Conservation (phyloP, 768 basidiomycete genomes). For the Neoboletus subvelutipes region DNA sequence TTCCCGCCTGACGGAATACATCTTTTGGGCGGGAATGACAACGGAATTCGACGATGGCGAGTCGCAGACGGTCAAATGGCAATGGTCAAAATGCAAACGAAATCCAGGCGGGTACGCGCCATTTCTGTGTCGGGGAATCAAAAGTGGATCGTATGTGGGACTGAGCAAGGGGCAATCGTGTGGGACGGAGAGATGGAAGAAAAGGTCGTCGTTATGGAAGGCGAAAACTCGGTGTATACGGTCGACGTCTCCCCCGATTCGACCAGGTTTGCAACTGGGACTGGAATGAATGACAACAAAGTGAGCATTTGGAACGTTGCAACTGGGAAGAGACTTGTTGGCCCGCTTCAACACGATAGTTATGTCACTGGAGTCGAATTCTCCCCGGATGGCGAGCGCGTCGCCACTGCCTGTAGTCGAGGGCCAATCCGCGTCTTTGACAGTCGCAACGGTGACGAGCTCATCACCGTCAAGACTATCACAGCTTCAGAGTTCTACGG, state of each 20-base stretch:
- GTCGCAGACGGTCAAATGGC: neutral
- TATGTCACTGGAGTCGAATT: too few species aligned
- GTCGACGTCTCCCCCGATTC: too few species aligned
- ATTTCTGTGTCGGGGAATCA: neutral
- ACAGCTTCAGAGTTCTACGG: too few species aligned
- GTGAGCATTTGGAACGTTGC: neutral
- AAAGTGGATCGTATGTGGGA: neutral
- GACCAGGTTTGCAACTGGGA: neutral
- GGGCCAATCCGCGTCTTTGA: too few species aligned
- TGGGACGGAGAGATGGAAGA: neutral
- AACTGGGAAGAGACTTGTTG: neutral
- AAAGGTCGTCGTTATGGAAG: neutral
- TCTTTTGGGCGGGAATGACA: neutral
- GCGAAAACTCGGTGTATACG: accelerated
- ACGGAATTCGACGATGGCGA: neutral
- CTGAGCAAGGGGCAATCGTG: neutral
- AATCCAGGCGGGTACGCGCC: accelerated
- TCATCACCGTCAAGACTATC: too few species aligned
- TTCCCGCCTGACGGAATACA: neutral
- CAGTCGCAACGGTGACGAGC: too few species aligned
- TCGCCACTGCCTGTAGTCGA: too few species aligned
- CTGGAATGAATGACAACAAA: accelerated
- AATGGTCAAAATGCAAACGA: neutral
- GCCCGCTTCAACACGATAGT: neutral
- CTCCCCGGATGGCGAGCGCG: too few species aligned